These are phyloP conservation scores for Fusarium kyushuense DNA, from an alignment of 2,329 filamentous ascomycete species.

Conservation along the genomic window DNA sequence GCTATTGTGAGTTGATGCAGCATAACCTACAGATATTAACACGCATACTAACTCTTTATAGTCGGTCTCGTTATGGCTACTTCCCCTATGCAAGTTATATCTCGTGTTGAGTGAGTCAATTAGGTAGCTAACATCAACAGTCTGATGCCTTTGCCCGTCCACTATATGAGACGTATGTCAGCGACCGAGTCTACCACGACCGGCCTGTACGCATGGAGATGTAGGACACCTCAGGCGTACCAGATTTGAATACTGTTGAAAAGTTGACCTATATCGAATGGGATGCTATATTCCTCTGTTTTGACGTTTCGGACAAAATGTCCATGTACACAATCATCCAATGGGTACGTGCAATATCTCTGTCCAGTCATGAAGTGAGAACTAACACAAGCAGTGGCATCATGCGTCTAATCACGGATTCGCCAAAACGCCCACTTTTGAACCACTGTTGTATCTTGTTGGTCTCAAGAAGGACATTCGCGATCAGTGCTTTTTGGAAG, in stretches of 20 bases:
- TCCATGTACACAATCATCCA: slow-evolving; percentile 52
- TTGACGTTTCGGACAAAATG: slow-evolving; percentile 53
- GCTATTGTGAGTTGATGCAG: slow-evolving; percentile 50
- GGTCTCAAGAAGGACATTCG: slow-evolving; percentile 54
- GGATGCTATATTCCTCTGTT: slow-evolving; percentile 56
- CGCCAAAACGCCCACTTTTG: slow-evolving; percentile 21
- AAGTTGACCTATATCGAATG: slow-evolving; percentile 53
- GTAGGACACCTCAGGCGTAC: slow-evolving; percentile 57
- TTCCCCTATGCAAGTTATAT: slow-evolving; percentile 53
- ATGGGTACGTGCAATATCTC: slow-evolving; percentile 49
- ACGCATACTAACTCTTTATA: slow-evolving; percentile 24
- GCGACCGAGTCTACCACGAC: slow-evolving; percentile 43
- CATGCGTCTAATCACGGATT: slow-evolving; percentile 49
- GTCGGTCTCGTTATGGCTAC: slow-evolving; percentile 54
- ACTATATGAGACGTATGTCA: slow-evolving; percentile 53
- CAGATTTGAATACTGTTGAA: slow-evolving; percentile 53
- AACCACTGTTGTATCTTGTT: slow-evolving; percentile 50
- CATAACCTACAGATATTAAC: rapidly evolving
- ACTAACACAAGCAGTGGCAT: slow-evolving; percentile 47
- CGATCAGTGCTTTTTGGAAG: slow-evolving; percentile 42
- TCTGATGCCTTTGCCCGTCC: slow-evolving; percentile 51
- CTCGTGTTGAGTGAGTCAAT: rapidly evolving
- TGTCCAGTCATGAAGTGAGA: rapidly evolving
- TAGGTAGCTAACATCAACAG: slow-evolving; percentile 37
- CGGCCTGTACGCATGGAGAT: slow-evolving; percentile 51